These are phyloP conservation scores for Lecanicillium sp. DNA, from an alignment of 2,329 filamentous ascomycete genomes.

Conservation along the genomic window DNA sequence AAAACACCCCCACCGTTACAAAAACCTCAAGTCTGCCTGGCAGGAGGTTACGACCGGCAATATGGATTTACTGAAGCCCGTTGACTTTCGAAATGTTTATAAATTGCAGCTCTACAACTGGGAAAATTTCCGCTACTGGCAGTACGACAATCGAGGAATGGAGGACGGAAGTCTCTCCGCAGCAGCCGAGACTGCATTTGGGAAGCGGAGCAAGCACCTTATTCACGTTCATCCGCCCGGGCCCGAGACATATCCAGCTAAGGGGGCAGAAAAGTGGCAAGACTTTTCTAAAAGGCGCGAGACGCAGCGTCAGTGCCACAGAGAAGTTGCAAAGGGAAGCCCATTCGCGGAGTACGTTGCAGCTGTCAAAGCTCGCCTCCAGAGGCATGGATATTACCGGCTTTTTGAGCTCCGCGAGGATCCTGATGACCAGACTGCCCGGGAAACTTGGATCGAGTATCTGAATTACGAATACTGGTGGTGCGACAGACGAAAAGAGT, in stretches of 20 bases:
- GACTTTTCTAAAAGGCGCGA: background rate
- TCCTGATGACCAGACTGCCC: slow-evolving; percentile 19
- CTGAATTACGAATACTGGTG: slow-evolving; percentile 21
- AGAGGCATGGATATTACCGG: slow-evolving; percentile 18
- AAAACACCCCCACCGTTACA: background rate
- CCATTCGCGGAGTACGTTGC: slow-evolving; percentile 18
- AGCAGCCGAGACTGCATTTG: background rate
- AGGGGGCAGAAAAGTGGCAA: background rate
- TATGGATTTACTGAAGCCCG: too few relatives aligned
- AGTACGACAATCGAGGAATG: slow-evolving; percentile 1
- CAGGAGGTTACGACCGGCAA: too few relatives aligned
- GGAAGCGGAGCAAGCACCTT: background rate
- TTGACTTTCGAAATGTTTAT: background rate
- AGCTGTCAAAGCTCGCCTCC: slow-evolving; percentile 18
- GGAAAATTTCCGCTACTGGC: slow-evolving; percentile 3
- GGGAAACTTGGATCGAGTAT: slow-evolving; percentile 30
- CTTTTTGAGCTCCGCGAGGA: slow-evolving; percentile 21
- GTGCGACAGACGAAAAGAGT: too few relatives aligned
- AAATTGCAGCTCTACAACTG: background rate
- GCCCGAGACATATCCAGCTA: background rate
- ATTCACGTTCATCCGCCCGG: background rate
- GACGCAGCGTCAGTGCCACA: background rate
- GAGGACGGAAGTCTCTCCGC: background rate
- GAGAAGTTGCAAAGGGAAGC: slow-evolving; percentile 8
- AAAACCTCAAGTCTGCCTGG: background rate